A percentile compares a stretch with the other conserved stretches of the same genome.
phyloP scores from a whole-genome alignment of 2,329 filamentous ascomycete species.

The Alternaria ventricosa region DNA sequence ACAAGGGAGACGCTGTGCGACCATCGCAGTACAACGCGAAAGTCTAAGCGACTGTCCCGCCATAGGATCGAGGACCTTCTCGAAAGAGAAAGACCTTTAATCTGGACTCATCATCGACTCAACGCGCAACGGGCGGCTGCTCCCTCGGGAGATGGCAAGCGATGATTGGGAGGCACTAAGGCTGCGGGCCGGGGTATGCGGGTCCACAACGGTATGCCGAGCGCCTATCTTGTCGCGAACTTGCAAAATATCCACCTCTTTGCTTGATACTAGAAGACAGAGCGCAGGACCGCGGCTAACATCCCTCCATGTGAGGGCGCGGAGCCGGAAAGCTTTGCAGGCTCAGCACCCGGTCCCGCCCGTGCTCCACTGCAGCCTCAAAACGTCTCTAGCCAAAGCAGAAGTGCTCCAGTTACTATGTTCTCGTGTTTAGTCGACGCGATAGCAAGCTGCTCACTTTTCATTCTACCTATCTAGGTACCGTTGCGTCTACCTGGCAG shows the following conservation, averaged over 20 bases:
- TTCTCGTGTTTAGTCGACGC: background rate
- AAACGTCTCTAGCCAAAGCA: background rate
- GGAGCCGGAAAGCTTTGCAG: background rate
- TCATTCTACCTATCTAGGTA: background rate
- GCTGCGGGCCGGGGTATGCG: background rate
- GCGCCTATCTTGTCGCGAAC: background rate
- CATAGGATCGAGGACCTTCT: background rate
- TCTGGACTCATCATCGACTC: background rate
- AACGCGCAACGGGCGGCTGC: background rate
- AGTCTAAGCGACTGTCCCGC: background rate
- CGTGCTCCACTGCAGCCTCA: background rate
- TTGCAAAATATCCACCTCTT: background rate
- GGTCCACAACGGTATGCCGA: background rate
- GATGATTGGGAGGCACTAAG: background rate
- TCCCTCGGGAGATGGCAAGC: background rate
- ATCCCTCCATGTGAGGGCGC: background rate
- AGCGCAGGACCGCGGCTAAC: background rate
- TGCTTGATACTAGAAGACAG: background rate
- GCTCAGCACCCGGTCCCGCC: background rate
- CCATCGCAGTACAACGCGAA: background rate
- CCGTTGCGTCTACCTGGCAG: background rate
- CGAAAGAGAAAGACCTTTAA: background rate
- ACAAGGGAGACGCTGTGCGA: background rate
- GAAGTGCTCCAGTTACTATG: background rate
- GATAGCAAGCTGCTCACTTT: background rate